These are phyloP conservation scores for Eucalyptus erythrocorys DNA, from an alignment of 345 rosid species.

Conservation along the genomic window DNA sequence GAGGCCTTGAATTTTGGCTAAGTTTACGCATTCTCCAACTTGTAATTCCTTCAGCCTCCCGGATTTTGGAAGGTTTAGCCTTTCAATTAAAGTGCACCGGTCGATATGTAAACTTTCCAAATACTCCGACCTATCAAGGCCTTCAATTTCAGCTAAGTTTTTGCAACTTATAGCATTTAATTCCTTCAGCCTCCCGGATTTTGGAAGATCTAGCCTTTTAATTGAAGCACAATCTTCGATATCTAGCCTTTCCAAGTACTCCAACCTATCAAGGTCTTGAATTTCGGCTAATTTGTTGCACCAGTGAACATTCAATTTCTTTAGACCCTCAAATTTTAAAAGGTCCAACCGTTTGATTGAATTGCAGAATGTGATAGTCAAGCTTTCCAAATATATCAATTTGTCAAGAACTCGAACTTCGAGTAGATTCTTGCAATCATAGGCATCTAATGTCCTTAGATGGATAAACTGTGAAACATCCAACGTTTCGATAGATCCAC, in stretches of 20 bases:
- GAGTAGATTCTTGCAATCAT: background rate
- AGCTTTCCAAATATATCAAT: background rate
- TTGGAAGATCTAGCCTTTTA: background rate
- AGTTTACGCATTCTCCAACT: no score
- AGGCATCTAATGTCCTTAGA: background rate
- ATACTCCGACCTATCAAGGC: background rate
- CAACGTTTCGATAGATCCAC: no score
- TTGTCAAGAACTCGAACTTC: background rate
- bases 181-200: background rate
- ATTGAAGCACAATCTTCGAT: rapidly evolving
- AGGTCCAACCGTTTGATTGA: background rate
- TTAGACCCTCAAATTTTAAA: background rate
- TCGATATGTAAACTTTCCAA: no score
- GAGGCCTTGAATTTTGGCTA: no score
- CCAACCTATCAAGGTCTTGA: background rate
- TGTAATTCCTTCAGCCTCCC: no score
- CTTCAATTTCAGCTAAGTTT: no score
- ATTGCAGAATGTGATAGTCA: rapidly evolving
- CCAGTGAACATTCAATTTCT: rapidly evolving
- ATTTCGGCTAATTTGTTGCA: background rate
- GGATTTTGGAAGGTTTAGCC: no score
- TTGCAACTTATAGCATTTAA: rapidly evolving
- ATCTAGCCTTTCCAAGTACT: background rate
- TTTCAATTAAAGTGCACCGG: no score
- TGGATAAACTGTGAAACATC: background rate